Percentiles rank a stretch among this genome's conserved stretches.
Conservation (phyloP, 768 basidiomycete genomes). For the Phylloporus sp. region DNA sequence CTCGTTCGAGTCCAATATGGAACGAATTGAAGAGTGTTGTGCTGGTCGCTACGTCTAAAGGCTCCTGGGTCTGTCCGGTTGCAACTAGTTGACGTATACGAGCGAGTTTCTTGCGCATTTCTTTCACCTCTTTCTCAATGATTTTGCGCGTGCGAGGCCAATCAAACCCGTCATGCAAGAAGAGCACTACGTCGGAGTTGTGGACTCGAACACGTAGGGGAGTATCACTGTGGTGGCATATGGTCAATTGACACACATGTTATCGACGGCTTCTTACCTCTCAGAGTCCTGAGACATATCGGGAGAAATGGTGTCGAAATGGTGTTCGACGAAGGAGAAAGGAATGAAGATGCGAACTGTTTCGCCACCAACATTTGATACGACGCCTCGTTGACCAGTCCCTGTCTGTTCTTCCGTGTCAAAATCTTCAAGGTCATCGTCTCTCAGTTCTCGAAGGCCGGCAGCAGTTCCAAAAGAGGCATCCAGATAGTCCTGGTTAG, state of each 20-base stretch:
- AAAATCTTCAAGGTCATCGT: conserved; percentile 71
- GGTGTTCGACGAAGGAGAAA: conserved; percentile 66
- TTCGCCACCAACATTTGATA: conserved; percentile 73
- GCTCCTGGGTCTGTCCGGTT: conserved; percentile 80
- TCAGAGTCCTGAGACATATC: conserved; percentile 43
- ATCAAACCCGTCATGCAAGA: conserved; percentile 92
- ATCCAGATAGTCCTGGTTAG: conserved; percentile 83
- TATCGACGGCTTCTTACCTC: conserved; percentile 37
- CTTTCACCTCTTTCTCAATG: conserved; percentile 84
- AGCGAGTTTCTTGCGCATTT: conserved; percentile 78
- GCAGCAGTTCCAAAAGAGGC: conserved; percentile 74
- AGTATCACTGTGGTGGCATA: conserved; percentile 41
- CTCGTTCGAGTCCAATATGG: conserved; percentile 84
- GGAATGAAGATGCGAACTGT: conserved; percentile 74
- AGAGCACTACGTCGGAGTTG: conserved; percentile 59
- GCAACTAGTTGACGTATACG: conserved; percentile 92
- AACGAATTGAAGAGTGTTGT: conserved; percentile 89
- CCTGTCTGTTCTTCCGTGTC: conserved; percentile 30
- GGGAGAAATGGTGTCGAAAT: conserved; percentile 62
- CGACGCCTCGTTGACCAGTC: conserved; percentile 35
- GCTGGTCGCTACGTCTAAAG: conserved; percentile 64
- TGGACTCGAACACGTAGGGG: conserved; percentile 51
- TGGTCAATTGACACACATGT: conserved; percentile 2
- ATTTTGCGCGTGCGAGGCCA: conserved; percentile 81
- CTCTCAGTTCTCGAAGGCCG: conserved; percentile 65